Percentiles rank a stretch among this genome's conserved stretches.
phyloP scores from a whole-genome alignment of 768 basidiomycete species.

The Leccinum broughii region DNA sequence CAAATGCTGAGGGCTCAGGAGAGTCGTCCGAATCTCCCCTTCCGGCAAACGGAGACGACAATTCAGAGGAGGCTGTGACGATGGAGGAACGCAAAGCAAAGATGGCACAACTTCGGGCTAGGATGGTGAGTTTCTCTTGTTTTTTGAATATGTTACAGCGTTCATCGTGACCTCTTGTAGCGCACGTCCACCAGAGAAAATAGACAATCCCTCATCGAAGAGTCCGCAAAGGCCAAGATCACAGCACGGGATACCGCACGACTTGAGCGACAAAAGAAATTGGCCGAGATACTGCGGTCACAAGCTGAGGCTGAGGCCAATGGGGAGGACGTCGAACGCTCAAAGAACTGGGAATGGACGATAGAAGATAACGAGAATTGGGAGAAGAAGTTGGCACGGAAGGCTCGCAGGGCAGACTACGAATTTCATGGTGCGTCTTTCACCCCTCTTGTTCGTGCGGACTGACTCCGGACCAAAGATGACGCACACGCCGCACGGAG shows the following conservation, averaged over 20 bases:
- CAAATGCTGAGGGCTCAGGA: slow-evolving; percentile 28
- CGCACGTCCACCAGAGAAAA: slow-evolving; percentile 79
- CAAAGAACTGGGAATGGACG: slow-evolving; percentile 85
- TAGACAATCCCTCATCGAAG: slow-evolving; percentile 81
- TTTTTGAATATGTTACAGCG: background rate
- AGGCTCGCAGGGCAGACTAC: slow-evolving; percentile 82
- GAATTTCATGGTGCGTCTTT: slow-evolving; percentile 80
- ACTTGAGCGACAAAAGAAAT: slow-evolving; percentile 85
- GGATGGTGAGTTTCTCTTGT: slow-evolving; percentile 57
- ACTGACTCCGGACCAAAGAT: slow-evolving; percentile 48
- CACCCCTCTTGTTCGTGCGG: background rate
- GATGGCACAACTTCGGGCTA: slow-evolving; percentile 71
- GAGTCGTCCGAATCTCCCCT: slow-evolving; percentile 27
- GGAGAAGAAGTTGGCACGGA: slow-evolving; percentile 64
- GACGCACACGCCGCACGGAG: slow-evolving; percentile 86
- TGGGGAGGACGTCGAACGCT: slow-evolving; percentile 94
- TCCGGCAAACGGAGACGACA: slow-evolving; percentile 20
- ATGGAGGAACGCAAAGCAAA: slow-evolving; percentile 78
- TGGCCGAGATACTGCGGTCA: slow-evolving; percentile 81
- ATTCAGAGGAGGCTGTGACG: slow-evolving; percentile 33
- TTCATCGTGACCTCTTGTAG: slow-evolving; percentile 39
- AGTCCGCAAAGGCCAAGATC: slow-evolving; percentile 74
- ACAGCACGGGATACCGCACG: slow-evolving; percentile 79
- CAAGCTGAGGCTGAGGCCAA: slow-evolving; percentile 88
- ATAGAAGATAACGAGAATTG: slow-evolving; percentile 33